Percentiles rank a stretch among this genome's conserved stretches.
Conservation (phyloP, 495 filamentous ascomycete species). For the Podospora conica region DNA sequence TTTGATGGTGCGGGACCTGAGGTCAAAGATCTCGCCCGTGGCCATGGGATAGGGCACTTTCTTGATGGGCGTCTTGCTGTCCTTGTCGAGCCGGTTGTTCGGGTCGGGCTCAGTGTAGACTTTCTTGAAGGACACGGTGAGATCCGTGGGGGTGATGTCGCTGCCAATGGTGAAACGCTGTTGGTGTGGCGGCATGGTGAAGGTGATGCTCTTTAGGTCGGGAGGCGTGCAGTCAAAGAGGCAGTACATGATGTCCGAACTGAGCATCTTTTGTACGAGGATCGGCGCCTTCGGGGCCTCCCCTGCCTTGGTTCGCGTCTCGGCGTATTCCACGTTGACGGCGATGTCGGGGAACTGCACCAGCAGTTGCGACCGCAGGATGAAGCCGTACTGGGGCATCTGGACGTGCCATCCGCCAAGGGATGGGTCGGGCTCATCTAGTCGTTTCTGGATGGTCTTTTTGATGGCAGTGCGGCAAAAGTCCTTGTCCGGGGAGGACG, state of each 20-base stretch:
- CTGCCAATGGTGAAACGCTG: slow-evolving; percentile 23
- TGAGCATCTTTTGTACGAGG: slow-evolving; percentile 9
- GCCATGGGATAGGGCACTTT: background rate
- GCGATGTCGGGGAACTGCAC: slow-evolving; percentile 1
- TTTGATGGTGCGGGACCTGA: background rate
- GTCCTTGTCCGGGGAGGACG: slow-evolving; percentile 22
- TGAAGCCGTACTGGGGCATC: background rate
- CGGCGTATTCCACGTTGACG: slow-evolving; percentile 7
- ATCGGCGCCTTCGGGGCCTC: slow-evolving; percentile 4
- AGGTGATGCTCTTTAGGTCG: slow-evolving; percentile 1
- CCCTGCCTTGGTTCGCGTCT: background rate
- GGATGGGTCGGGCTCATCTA: slow-evolving; percentile 9
- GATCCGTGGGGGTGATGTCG: background rate
- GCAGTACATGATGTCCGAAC: slow-evolving; percentile 20
- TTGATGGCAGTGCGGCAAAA: slow-evolving; percentile 30
- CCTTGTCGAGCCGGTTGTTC: background rate
- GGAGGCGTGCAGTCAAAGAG: slow-evolving; percentile 9
- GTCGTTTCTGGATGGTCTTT: slow-evolving; percentile 20
- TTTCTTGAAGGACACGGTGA: background rate
- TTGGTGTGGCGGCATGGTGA: slow-evolving; percentile 32
- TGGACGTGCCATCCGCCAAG: background rate
- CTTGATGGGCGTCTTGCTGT: background rate
- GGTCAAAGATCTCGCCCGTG: background rate
- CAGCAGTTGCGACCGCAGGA: background rate
- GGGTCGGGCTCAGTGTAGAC: background rate